Conservation (phyloP, 2,329 filamentous ascomycete species). For the Knufia petricola region DNA sequence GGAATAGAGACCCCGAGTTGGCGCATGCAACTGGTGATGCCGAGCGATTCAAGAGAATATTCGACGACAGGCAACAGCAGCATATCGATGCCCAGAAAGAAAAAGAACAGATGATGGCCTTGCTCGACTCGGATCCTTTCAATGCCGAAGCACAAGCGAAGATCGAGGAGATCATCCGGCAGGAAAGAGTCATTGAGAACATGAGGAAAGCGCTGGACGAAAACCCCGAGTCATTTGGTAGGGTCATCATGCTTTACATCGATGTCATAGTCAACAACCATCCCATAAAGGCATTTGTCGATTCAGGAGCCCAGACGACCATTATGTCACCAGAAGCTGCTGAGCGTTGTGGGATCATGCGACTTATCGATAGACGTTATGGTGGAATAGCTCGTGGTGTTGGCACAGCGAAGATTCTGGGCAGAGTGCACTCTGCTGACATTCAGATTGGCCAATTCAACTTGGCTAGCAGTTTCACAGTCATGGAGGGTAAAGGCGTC, state of each 20-base stretch:
- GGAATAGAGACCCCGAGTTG: slow-evolving; percentile 64
- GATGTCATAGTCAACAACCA: slow-evolving; percentile 89
- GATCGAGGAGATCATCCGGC: slow-evolving; percentile 95
- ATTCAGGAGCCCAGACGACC: slow-evolving; percentile 93
- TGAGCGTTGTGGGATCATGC: slow-evolving; percentile 89
- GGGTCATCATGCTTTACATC: slow-evolving; percentile 93
- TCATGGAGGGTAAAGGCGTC: slow-evolving; percentile 98
- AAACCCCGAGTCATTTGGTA: slow-evolving; percentile 87
- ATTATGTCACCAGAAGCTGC: slow-evolving; percentile 97
- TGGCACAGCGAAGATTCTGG: slow-evolving; percentile 87
- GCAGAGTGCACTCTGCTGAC: slow-evolving; percentile 87
- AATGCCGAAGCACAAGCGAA: slow-evolving; percentile 81
- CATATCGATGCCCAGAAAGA: slow-evolving; percentile 65
- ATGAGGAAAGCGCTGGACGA: slow-evolving; percentile 94
- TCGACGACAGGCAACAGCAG: slow-evolving; percentile 56
- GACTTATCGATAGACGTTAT: slow-evolving; percentile 84
- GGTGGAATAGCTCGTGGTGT: slow-evolving; percentile 87
- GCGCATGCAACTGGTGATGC: slow-evolving; percentile 67
- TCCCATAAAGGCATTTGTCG: slow-evolving; percentile 89
- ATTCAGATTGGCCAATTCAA: slow-evolving; percentile 85
- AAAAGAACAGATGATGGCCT: slow-evolving; percentile 71
- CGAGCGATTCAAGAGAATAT: slow-evolving; percentile 63
- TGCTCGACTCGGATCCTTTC: slow-evolving; percentile 88
- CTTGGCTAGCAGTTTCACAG: slow-evolving; percentile 90
- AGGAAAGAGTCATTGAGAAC: slow-evolving; percentile 90